Evolutionary conservation across 345 rosid genomes (phyloP).

Genomic region (Syzygium jambos): DNA sequence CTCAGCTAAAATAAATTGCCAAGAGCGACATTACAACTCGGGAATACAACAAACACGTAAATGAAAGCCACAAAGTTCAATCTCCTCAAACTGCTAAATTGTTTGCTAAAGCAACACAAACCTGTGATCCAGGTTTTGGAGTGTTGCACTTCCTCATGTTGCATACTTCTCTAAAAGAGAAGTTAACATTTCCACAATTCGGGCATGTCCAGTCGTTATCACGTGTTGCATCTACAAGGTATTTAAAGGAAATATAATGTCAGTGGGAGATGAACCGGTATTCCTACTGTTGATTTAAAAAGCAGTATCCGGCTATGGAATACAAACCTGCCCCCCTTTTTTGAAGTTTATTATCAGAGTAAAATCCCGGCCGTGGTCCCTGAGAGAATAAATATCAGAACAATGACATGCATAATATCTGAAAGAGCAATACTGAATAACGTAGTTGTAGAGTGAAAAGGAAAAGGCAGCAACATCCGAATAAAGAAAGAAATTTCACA

Average conservation of each 20-base stretch:
- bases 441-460: background rate
- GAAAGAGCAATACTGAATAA: background rate
- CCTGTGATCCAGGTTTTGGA: constrained; percentile 96
- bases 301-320: constrained; percentile 1
- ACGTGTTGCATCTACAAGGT: constrained; percentile 68
- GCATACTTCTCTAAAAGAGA: constrained; percentile 89
- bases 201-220: constrained; percentile 99
- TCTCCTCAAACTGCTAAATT: background rate
- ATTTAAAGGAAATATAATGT: background rate
- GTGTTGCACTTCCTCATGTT: constrained; percentile 99
- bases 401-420: background rate
- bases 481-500: constrained; percentile 1
- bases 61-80: background rate
- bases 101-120: constrained; percentile 18
- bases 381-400: constrained; percentile 10
- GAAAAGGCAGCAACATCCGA: background rate
- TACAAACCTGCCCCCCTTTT: constrained; percentile 44
- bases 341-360: constrained; percentile 67
- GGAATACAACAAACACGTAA: background rate
- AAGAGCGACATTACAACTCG: background rate
- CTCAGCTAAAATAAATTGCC: background rate
- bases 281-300: background rate
- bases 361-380: constrained; percentile 87
- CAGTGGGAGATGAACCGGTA: background rate
- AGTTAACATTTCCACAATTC: constrained; percentile 93